A percentile compares a stretch with the other conserved stretches of the same genome.
phyloP scores from a whole-genome alignment of 495 filamentous ascomycete genomes.

The Neurospora tetrasperma region DNA sequence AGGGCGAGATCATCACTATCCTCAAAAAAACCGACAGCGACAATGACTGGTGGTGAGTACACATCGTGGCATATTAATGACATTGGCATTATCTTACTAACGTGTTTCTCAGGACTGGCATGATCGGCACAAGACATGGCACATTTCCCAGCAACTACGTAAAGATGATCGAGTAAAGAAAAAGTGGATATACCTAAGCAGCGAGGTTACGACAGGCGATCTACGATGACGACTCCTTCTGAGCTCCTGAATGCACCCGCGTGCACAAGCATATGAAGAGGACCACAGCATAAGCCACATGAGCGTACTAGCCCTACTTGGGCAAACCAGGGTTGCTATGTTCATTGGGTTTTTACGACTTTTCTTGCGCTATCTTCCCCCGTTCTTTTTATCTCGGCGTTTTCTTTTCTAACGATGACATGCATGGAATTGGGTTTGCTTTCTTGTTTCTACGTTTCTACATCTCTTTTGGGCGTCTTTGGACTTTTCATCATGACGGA shows the following conservation, averaged over 20 bases:
- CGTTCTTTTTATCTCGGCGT: not conserved
- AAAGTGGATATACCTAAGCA: not conserved
- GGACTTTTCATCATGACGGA: not conserved
- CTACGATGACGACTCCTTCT: not conserved
- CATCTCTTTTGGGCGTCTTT: not conserved
- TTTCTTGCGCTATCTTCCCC: not conserved
- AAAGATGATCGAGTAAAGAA: slow-evolving; percentile 31
- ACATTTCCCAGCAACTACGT: slow-evolving; percentile 51
- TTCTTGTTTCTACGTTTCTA: not conserved
- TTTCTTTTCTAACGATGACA: not conserved
- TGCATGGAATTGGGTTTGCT: not conserved
- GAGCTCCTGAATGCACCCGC: not conserved
- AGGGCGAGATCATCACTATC: slow-evolving; percentile 96
- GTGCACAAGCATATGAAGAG: not conserved
- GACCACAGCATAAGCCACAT: not conserved
- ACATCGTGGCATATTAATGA: not conserved
- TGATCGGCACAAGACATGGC: slow-evolving; percentile 41
- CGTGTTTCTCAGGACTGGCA: slow-evolving; percentile 38
- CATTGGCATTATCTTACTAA: slow-evolving; percentile 10
- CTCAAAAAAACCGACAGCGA: slow-evolving; percentile 89
- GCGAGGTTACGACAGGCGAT: not conserved
- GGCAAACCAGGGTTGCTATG: not conserved
- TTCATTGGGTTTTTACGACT: not conserved
- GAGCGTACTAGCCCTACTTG: not conserved
- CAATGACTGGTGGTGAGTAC: slow-evolving; percentile 75